Base-by-base conservation (phyloP, 805 yeast species). In the Ascoidea asiatica region DNA sequence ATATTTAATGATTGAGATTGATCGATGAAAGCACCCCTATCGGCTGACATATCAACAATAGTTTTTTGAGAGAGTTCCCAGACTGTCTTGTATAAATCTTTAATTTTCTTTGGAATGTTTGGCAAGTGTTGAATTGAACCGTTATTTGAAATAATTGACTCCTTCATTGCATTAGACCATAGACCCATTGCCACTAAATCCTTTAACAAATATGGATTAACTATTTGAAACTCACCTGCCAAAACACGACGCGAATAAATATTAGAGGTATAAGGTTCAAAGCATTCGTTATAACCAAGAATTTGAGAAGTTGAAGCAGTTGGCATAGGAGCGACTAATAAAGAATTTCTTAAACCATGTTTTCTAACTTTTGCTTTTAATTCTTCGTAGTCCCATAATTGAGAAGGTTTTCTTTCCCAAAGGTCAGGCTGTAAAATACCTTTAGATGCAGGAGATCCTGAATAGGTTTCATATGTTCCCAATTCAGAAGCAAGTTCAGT, bases 231-330 rank as follows among this genome's bases (percentile, higher is more conserved):
- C 59, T 90, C 97, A 41, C 97, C 97, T 19, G 96, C 83, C 6
- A 87, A 66, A 5, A 88, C 96, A 58, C 97, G 77, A 55, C 97
- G 77, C 40, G 85, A 77, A 64, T 88, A 90, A 56, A 90, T 78
- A 64, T 90, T 90, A 19, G 96, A 87, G 5, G 98, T 89, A 60
- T 79, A 78, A 11, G 98, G 97, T 63, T 90, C 98, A 61, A 90
- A 90, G 64, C 97, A 89, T 66, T 90, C 97, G 54, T 79, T 89
- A 68, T 75, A 86, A 37, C 97, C 97, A 43, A 90, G 69, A 43
- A 90, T 89, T 66, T 88, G 97, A 3, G 97, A 90, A 1, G 97
- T 90, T 1, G 97, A 87, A 1, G 97, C 97, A 17, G 97, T 90
- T 39, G 97, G 97, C 97, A 90, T 90, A 44, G 96, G 92, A 1